Conservation (phyloP, 2,329 filamentous ascomycete species). For the Alternaria gaisen region DNA sequence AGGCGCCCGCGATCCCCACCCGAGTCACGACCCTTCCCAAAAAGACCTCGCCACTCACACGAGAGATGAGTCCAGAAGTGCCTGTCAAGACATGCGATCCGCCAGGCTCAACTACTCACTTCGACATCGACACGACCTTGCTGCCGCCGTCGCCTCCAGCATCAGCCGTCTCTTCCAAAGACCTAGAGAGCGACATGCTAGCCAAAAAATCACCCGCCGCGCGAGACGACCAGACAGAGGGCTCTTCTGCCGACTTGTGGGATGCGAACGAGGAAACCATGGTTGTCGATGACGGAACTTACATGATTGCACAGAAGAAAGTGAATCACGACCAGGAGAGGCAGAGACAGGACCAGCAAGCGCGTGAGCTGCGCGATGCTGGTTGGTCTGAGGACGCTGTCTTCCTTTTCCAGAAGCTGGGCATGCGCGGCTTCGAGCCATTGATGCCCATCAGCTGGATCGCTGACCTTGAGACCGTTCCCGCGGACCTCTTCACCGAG, state of each 20-base stretch:
- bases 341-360: slow-evolving; percentile 36
- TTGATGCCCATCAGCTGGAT: slow-evolving; percentile 62
- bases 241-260: slow-evolving; percentile 31
- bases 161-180: slow-evolving; percentile 30
- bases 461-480: slow-evolving; percentile 63
- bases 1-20: slow-evolving; percentile 38
- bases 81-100: slow-evolving; percentile 35
- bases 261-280: slow-evolving; percentile 50
- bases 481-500: slow-evolving; percentile 61
- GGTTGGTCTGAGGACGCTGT: slow-evolving; percentile 63
- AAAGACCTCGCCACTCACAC: slow-evolving; percentile 7
- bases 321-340: slow-evolving; percentile 37
- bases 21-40: slow-evolving; percentile 11
- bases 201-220: slow-evolving; percentile 22
- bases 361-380: slow-evolving; percentile 49
- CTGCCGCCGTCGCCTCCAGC: slow-evolving; percentile 44
- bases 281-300: slow-evolving; percentile 45
- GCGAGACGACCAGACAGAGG: slow-evolving; percentile 12
- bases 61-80: slow-evolving; percentile 48
- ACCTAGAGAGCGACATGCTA: slow-evolving; percentile 46
- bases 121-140: slow-evolving; percentile 35
- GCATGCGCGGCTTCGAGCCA: slow-evolving; percentile 65
- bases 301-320: slow-evolving; percentile 35
- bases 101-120: slow-evolving; percentile 30
- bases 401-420: slow-evolving; percentile 62